A percentile compares a stretch with the other conserved stretches of the same genome.
Evolutionary conservation across 805 yeast species (phyloP).

Genomic region (Millerozyma acaciae): DNA sequence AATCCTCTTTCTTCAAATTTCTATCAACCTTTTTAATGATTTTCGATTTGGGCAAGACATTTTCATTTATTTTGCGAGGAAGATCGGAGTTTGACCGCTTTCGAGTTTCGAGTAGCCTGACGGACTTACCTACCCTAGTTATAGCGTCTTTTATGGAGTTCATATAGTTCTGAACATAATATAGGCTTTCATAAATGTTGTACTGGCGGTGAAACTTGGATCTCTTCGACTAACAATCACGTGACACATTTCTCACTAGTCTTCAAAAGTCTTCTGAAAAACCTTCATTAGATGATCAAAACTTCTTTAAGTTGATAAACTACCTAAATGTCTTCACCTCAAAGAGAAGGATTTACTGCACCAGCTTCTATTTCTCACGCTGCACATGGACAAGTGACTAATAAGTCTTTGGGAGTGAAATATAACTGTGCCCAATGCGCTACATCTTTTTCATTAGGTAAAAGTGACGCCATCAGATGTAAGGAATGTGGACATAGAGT

Average conservation of each 20-base stretch:
- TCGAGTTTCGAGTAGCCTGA: constrained; percentile 21
- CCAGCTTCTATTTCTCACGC: constrained; percentile 70
- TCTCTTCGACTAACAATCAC: too few species aligned
- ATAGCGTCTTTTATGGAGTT: constrained; percentile 32
- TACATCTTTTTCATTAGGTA: constrained; percentile 76
- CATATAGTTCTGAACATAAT: constrained; percentile 22
- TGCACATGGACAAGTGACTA: constrained; percentile 75
- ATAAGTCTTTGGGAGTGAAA: constrained; percentile 73
- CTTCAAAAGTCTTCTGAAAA: too few species aligned
- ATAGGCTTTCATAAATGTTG: too few species aligned
- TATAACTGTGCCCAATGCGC: constrained; percentile 98
- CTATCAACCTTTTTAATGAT: constrained; percentile 4
- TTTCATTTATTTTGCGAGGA: neutral
- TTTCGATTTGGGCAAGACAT: neutral
- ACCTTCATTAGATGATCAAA: too few species aligned
- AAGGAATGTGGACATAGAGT: constrained; percentile 99
- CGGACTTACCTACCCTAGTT: constrained; percentile 29
- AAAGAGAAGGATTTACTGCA: constrained; percentile 85
- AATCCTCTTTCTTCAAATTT: constrained; percentile 9
- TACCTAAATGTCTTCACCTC: constrained; percentile 40
- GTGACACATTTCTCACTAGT: too few species aligned
- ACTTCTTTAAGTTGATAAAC: too few species aligned
- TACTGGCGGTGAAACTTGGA: too few species aligned
- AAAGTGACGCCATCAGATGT: constrained; percentile 96
- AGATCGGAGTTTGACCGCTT: neutral